Percentiles rank a stretch among this genome's conserved stretches.
Evolutionary conservation across 2,329 filamentous ascomycete genomes (phyloP).

Genomic region (Fusarium kyushuense): DNA sequence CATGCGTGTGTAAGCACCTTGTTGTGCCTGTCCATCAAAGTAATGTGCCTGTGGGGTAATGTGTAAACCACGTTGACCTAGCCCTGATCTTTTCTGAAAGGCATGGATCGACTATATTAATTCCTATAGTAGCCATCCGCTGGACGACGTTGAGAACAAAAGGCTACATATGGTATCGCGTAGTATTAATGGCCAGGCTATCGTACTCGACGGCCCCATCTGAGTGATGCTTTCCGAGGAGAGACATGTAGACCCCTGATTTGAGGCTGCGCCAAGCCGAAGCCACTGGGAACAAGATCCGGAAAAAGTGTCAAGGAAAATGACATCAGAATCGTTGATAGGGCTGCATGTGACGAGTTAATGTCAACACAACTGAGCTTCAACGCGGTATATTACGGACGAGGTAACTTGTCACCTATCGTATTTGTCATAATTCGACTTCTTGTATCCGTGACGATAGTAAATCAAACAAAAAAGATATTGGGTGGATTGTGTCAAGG

Average conservation of each 20-base stretch:
- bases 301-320: constrained; percentile 9
- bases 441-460: rapidly evolving
- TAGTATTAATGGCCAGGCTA: not conserved
- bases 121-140: not conserved
- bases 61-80: constrained; percentile 5
- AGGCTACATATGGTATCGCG: not conserved
- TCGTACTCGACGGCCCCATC: not conserved
- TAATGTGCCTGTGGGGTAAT: not conserved
- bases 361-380: too few relatives aligned
- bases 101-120: constrained; percentile 24
- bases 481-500: not conserved
- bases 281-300: constrained; percentile 18
- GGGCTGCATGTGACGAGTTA: not conserved
- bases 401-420: too few relatives aligned
- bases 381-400: too few relatives aligned
- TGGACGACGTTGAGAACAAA: too few relatives aligned
- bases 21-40: constrained; percentile 10
- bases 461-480: not conserved
- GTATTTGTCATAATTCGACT: rapidly evolving
- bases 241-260: constrained; percentile 9
- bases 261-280: constrained; percentile 12
- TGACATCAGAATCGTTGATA: constrained; percentile 11
- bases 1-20: not conserved
- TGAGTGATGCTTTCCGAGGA: not conserved
- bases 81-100: constrained; percentile 8